These are phyloP conservation scores for Pseudogymnoascus destructans DNA, from an alignment of 2,329 filamentous ascomycete species.

Conservation along the genomic window DNA sequence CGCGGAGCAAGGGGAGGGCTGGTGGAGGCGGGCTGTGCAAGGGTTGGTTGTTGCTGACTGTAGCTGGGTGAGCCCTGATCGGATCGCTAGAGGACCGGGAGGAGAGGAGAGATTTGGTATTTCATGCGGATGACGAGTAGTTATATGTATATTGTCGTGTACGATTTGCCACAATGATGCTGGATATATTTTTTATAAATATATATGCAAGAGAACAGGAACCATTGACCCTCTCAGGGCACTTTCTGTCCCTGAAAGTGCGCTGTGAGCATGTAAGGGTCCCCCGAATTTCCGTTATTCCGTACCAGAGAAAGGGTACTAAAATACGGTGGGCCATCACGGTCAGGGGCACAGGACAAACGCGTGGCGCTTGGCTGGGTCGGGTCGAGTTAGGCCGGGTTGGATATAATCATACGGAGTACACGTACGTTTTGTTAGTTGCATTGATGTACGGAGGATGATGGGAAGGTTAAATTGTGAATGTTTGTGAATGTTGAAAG, in stretches of 20 bases:
- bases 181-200: neutral
- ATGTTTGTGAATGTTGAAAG: neutral
- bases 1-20: neutral
- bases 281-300: neutral
- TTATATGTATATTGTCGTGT: neutral
- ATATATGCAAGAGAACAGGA: neutral
- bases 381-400: neutral
- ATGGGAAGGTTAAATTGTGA: neutral
- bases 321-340: neutral
- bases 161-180: neutral
- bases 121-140: neutral
- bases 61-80: neutral
- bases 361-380: neutral
- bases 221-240: neutral
- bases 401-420: neutral
- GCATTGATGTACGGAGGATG: neutral
- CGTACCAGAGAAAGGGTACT: neutral
- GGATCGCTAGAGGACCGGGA: neutral
- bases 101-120: constrained; percentile 2
- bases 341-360: neutral
- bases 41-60: constrained; percentile 1
- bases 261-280: neutral
- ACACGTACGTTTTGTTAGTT: neutral
- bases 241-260: constrained; percentile 1
- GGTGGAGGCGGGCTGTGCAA: constrained; percentile 2